Percentiles rank a stretch among this genome's conserved stretches.
These are phyloP conservation scores for Pythium guiyangense DNA, from an alignment of 352 stramenopile genomes.

Conservation along the genomic window DNA sequence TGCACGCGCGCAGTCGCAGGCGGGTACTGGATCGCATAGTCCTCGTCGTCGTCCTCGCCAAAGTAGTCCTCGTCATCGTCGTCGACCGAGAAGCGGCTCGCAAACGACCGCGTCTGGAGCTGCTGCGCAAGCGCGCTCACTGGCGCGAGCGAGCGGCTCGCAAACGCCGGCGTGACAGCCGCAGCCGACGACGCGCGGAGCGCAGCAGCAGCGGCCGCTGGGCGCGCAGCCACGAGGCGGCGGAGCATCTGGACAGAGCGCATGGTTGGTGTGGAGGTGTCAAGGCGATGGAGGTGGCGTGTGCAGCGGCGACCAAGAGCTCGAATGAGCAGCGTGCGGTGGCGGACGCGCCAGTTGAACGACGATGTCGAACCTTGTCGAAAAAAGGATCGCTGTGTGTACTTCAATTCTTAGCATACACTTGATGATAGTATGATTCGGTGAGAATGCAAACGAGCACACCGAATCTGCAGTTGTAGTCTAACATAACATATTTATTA, in stretches of 20 bases:
- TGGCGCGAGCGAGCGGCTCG: slow-evolving; percentile 2
- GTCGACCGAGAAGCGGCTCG: slow-evolving; percentile 20
- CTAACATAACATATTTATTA: too few species aligned
- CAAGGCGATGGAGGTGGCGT: background rate
- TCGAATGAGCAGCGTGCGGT: slow-evolving; percentile 4
- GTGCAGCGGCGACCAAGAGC: background rate
- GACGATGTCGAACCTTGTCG: slow-evolving; percentile 2
- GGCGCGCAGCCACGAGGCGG: slow-evolving; percentile 10
- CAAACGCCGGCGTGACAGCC: background rate
- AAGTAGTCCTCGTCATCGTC: slow-evolving; percentile 57
- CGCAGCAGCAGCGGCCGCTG: slow-evolving; percentile 4
- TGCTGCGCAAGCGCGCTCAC: background rate
- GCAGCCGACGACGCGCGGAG: slow-evolving; percentile 1
- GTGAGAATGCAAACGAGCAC: background rate
- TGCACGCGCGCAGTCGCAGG: slow-evolving; percentile 50
- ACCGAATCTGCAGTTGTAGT: background rate
- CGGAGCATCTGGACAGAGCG: slow-evolving; percentile 16
- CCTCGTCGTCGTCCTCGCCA: slow-evolving; percentile 59
- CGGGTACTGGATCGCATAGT: slow-evolving; percentile 81
- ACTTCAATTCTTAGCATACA: too few species aligned
- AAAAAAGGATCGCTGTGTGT: background rate
- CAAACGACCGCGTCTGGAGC: slow-evolving; percentile 34
- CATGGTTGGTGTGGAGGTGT: slow-evolving; percentile 6
- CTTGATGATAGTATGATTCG: too few species aligned
- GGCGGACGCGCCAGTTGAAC: background rate